Evolutionary conservation across 129 eudicot genomes (phyloP).

Genomic region (Calendula officinalis): DNA sequence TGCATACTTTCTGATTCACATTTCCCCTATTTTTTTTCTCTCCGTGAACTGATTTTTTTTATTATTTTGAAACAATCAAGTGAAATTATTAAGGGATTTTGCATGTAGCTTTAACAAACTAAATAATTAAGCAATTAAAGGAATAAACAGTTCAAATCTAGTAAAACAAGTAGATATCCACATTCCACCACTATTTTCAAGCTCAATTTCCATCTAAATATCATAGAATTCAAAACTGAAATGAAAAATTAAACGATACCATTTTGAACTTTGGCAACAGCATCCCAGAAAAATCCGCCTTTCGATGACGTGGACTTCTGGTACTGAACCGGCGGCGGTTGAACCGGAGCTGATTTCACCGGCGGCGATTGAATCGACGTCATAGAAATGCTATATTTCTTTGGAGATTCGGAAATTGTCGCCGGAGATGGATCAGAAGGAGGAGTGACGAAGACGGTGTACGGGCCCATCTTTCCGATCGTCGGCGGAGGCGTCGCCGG

Average conservation of each 20-base stretch:
- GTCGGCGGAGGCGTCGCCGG: slow-evolving; percentile 62
- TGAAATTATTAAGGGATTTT: not conserved
- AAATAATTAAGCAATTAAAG: slow-evolving; percentile 4
- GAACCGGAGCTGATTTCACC: slow-evolving; percentile 33
- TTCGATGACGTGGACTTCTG: slow-evolving; percentile 35
- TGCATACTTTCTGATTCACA: not conserved
- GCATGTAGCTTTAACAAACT: not conserved
- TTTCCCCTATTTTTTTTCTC: not conserved
- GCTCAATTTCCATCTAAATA: not conserved
- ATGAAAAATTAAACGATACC: slow-evolving; percentile 33
- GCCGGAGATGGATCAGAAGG: slow-evolving; percentile 29
- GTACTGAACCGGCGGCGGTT: slow-evolving; percentile 50
- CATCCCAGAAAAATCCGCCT: slow-evolving; percentile 60
- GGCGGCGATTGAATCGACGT: slow-evolving; percentile 26
- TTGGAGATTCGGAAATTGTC: slow-evolving; percentile 28
- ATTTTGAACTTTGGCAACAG: slow-evolving; percentile 67
- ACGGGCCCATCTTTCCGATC: slow-evolving; percentile 92
- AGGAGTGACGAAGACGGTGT: slow-evolving; percentile 78
- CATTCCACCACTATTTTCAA: not conserved
- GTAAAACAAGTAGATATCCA: not conserved
- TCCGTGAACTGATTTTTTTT: not conserved
- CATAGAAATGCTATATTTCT: not conserved
- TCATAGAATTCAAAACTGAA: not conserved
- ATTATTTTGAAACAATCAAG: not conserved
- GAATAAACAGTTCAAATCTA: slow-evolving; percentile 11